These are phyloP conservation scores for Pythium volutum DNA, from an alignment of 352 stramenopile genomes.

Conservation along the genomic window DNA sequence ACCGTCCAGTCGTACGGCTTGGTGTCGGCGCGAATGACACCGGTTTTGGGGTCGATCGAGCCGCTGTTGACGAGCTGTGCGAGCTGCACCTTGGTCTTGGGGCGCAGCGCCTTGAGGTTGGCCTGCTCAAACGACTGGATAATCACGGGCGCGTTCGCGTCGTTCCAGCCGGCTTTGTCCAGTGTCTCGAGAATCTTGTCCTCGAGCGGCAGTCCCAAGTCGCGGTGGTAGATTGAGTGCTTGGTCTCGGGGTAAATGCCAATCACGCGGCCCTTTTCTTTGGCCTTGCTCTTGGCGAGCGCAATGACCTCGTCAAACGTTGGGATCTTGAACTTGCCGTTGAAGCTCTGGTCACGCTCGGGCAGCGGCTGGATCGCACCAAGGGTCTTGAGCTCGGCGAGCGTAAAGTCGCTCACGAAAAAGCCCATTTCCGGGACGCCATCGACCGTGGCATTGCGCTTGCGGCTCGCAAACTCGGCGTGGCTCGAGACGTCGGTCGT, in stretches of 20 bases:
- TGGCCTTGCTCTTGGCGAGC: slow-evolving; percentile 65
- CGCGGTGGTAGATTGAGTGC: slow-evolving; percentile 73
- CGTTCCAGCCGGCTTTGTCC: slow-evolving; percentile 62
- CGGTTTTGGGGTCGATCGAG: slow-evolving; percentile 54
- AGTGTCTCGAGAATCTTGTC: slow-evolving; percentile 75
- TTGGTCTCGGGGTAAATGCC: slow-evolving; percentile 90
- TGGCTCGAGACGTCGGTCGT: slow-evolving; percentile 87
- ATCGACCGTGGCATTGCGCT: slow-evolving; percentile 55
- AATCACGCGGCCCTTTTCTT: slow-evolving; percentile 52
- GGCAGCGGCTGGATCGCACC: slow-evolving; percentile 72
- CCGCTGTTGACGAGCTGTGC: slow-evolving; percentile 75
- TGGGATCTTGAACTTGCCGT: slow-evolving; percentile 85
- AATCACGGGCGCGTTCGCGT: slow-evolving; percentile 57
- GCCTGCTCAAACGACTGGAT: slow-evolving; percentile 77
- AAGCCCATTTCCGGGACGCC: slow-evolving; percentile 62
- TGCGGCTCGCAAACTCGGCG: slow-evolving; percentile 67
- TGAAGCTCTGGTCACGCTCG: slow-evolving; percentile 76
- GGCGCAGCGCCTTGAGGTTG: slow-evolving; percentile 68
- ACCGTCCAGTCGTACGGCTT: slow-evolving; percentile 74
- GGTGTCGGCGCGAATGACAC: slow-evolving; percentile 39
- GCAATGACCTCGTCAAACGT: slow-evolving; percentile 88
- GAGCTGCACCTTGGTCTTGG: slow-evolving; percentile 67
- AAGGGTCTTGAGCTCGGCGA: slow-evolving; percentile 88
- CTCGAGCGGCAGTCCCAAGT: slow-evolving; percentile 67
- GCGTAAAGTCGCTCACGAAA: slow-evolving; percentile 91